phyloP scores from a whole-genome alignment of 768 basidiomycete genomes.

The Tremella mesenterica region DNA sequence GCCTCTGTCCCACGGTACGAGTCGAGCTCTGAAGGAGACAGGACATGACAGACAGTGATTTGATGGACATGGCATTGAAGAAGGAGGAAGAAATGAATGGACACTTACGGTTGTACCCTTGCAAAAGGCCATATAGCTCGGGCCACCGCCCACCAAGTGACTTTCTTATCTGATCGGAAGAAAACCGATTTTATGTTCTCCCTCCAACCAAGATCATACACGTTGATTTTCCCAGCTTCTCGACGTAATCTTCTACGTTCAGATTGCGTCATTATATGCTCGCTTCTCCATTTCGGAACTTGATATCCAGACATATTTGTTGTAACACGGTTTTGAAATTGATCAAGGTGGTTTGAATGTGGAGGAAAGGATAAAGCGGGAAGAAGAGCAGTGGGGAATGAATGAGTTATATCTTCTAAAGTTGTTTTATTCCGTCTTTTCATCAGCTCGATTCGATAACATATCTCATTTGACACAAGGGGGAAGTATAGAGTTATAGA shows the following conservation, averaged over 20 bases:
- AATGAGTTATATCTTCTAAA: slow-evolving; percentile 33
- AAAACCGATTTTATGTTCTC: slow-evolving; percentile 23
- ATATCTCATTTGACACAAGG: no score
- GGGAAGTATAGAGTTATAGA: no score
- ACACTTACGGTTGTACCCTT: background rate
- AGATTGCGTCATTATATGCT: slow-evolving; percentile 31
- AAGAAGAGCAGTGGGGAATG: slow-evolving; percentile 29
- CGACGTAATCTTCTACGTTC: slow-evolving; percentile 22
- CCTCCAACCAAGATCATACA: slow-evolving; percentile 40
- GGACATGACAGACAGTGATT: slow-evolving; percentile 1
- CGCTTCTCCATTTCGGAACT: slow-evolving; percentile 22
- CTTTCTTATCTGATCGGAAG: slow-evolving; percentile 4
- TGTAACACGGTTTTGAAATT: background rate
- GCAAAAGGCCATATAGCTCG: slow-evolving; percentile 14
- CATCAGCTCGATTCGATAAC: background rate
- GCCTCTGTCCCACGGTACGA: no score
- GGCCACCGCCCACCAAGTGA: background rate
- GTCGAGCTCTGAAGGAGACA: no score
- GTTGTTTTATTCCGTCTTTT: slow-evolving; percentile 33
- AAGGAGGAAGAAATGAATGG: background rate
- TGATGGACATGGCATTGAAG: background rate
- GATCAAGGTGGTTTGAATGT: background rate
- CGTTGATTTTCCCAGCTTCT: slow-evolving; percentile 34
- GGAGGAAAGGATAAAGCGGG: slow-evolving; percentile 1
- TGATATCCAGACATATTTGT: background rate